Base-by-base conservation (phyloP, 2,329 filamentous ascomycete species). In the Ramularia endophylla region DNA sequence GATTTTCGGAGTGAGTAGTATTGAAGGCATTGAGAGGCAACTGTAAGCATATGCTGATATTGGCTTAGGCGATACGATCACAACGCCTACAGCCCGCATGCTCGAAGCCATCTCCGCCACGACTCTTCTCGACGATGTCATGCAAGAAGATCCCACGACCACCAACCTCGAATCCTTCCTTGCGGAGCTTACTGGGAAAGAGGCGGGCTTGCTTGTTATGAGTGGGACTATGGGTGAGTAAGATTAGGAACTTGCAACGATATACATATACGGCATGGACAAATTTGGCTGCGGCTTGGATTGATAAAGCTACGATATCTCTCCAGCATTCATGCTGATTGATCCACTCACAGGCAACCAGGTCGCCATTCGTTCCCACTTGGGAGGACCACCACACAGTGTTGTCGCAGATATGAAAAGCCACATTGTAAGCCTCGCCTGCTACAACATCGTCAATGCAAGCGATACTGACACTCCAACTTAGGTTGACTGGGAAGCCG, bases 81-180 rank as follows among this genome's bases (percentile, higher is more conserved):
- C 87, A 3, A 85, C 81, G 1, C 87, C 87, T 1, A 92, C 85
- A 0, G 63, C 77, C 1, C 78, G 82, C 3, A 95, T 95, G 89
- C 79, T 95, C 27, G 70, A 76, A 32, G 86, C 89, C 12, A 84
- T 95, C 51, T 72, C 79, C 52, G 72, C 78, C 37, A 84, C 81
- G 49, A 83, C 84, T 0, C 77, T 95, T 22, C 71, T 84, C 13
- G 89, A 95, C 64, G 89, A 95, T 63, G 87, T 94, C 52, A 86
- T 84, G 61, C 69, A 73, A 48, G 87, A 94, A 65, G 88, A 95
- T 56, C 71, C 77, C 1, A 87, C 83, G 0, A 95, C 90, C 1
- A 80, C 75, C 37, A 73, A 77, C 17, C 78, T 97, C 29, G 85
- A 95, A 63, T 66, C 73, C 33, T 81, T 85, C 61, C 74, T 94